These are phyloP conservation scores for Ustilago esculenta DNA, from an alignment of 1,284 basidiomycete genomes.

Conservation along the genomic window DNA sequence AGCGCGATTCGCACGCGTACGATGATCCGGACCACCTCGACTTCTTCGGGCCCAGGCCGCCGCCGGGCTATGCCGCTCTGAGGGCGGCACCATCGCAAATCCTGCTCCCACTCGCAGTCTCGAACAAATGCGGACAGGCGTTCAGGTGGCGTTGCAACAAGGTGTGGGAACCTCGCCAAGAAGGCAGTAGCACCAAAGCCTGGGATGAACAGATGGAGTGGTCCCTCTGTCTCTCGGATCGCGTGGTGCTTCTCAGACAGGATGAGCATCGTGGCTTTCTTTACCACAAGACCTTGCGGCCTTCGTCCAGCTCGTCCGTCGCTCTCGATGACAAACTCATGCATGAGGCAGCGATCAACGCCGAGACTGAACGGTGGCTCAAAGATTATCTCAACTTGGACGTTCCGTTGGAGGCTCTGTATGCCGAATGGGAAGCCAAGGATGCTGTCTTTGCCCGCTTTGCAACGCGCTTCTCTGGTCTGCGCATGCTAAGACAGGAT, in stretches of 20 bases:
- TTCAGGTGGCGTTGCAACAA: slow-evolving; percentile 62
- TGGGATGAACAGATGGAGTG: slow-evolving; percentile 55
- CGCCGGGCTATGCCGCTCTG: slow-evolving; percentile 38
- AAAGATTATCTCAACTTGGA: slow-evolving; percentile 89
- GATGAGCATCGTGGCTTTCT: slow-evolving; percentile 54
- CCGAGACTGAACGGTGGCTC: slow-evolving; percentile 78
- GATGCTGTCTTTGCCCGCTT: slow-evolving; percentile 81
- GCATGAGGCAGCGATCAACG: background rate
- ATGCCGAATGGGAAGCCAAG: slow-evolving; percentile 77
- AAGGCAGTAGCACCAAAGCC: background rate
- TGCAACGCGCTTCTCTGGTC: slow-evolving; percentile 72
- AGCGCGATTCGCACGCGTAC: slow-evolving; percentile 4
- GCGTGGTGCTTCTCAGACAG: slow-evolving; percentile 63
- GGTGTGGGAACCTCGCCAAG: slow-evolving; percentile 34
- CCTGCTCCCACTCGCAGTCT: slow-evolving; percentile 59
- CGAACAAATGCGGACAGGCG: slow-evolving; percentile 65
- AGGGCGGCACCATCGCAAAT: slow-evolving; percentile 45
- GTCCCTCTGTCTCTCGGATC: slow-evolving; percentile 62
- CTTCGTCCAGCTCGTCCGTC: slow-evolving; percentile 7
- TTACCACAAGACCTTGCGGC: slow-evolving; percentile 54
- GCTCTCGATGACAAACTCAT: background rate
- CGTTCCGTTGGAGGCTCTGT: slow-evolving; percentile 78
- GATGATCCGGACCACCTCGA: slow-evolving; percentile 19
- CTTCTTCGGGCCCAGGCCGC: slow-evolving; percentile 45
- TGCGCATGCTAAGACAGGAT: slow-evolving; percentile 85